Base-by-base conservation (phyloP, 192 early-diverging fungal species). In the Glomus cerebriforme region DNA sequence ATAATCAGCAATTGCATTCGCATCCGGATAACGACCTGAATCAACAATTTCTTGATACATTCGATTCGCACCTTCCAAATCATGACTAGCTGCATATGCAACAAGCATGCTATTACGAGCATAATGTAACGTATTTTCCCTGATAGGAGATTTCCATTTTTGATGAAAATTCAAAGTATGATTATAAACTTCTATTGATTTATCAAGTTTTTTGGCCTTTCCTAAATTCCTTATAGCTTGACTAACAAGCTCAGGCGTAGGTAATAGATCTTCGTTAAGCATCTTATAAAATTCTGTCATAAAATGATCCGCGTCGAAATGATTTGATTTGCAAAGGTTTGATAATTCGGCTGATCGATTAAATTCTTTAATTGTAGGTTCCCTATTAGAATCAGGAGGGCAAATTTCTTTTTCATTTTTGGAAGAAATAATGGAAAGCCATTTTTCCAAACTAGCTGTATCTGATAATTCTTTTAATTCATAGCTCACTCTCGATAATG, bases 1-100 rank as follows among this genome's bases (percentile, higher is more conserved):
- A 17, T 89, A 77, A 27, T 83, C 84, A 3, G 88, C 89, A 79
- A 89, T 89, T 26, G 86, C 87, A 62, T 87, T 87, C 1, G 84
- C 83, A 77, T 88, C 85, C 17, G 86, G 87, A 67, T 81, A 81
- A 29, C 82, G 80, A 26, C 85, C 85, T 59, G 82, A 64, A 7
- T 81, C 19, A 34, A 87, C 74, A 70, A 90, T 85, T 39, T 87
- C 78, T 60, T 88, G 81, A 68, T 90, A 88, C 26, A 78, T 49
- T 13, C 54, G 5, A 32, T 60, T 37, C 1, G 77, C 77, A 6
- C 68, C 15, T 24, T 78, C 77, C n/a, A 69, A n/a, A 32, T 68
- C 43, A 58, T 35, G 22, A 12, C 24, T 59, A 32, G 22, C 31
- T 0, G 77, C 43, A 68, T 78, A 78, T 24, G 77, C 39, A 58